A percentile compares a stretch with the other conserved stretches of the same genome.
These are phyloP conservation scores for Fusarium sp. DNA, from an alignment of 2,329 filamentous ascomycete genomes.

Conservation along the genomic window DNA sequence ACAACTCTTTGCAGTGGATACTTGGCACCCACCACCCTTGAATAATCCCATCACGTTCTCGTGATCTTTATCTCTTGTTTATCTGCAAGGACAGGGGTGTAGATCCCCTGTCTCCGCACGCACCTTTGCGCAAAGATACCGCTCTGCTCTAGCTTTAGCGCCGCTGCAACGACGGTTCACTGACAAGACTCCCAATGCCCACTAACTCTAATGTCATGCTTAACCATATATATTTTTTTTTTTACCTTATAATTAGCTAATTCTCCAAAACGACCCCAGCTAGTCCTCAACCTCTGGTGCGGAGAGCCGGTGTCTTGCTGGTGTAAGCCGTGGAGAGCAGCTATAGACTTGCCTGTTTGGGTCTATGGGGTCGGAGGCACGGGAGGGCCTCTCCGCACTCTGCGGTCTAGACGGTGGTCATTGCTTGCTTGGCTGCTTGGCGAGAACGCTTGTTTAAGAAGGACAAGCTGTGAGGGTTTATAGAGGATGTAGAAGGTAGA, in stretches of 20 bases:
- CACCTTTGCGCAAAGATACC: no score
- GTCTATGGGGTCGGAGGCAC: neutral
- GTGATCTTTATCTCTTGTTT: no score
- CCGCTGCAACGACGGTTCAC: neutral
- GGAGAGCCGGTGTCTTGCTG: slow-evolving; percentile 13
- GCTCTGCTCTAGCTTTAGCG: no score
- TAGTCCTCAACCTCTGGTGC: slow-evolving; percentile 1
- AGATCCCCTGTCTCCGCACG: no score
- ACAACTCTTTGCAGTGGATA: no score
- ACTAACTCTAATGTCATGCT: slow-evolving; percentile 22
- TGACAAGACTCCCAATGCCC: neutral
- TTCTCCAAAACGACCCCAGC: slow-evolving; percentile 25
- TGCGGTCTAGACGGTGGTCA: slow-evolving; percentile 8
- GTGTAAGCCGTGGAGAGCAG: neutral
- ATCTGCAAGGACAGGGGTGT: no score
- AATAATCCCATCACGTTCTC: no score
- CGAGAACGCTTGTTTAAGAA: neutral
- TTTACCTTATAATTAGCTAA: slow-evolving; percentile 40
- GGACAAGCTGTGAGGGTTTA: no score
- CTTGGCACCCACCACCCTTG: no score
- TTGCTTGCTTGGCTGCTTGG: slow-evolving; percentile 13
- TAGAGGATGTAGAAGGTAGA: no score
- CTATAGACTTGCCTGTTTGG: slow-evolving; percentile 14
- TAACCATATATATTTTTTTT: slow-evolving; percentile 33
- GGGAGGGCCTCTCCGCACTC: neutral